phyloP scores from a whole-genome alignment of 2,329 filamentous ascomycete genomes.

The Claviceps pusilla region DNA sequence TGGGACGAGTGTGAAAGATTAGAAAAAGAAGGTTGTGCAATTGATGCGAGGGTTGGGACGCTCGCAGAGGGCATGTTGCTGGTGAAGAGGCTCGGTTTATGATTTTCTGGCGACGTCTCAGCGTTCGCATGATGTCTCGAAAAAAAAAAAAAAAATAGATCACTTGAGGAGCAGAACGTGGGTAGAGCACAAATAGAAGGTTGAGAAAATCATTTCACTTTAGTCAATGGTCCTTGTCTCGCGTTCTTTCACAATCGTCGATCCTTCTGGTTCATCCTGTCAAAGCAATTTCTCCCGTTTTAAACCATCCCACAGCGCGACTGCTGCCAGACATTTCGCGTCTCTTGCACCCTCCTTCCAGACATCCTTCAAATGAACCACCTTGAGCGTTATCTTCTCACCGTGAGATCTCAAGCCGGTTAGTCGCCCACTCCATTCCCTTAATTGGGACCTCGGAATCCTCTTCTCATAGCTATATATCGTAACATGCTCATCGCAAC shows the following conservation, averaged over 20 bases:
- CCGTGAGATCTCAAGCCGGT: slow-evolving; percentile 43
- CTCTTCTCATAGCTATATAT: slow-evolving; percentile 42
- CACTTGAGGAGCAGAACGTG: not conserved
- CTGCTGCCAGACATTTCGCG: slow-evolving; percentile 42
- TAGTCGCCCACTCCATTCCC: slow-evolving; percentile 40
- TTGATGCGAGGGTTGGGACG: slow-evolving; percentile 65
- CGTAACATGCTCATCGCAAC: slow-evolving; percentile 45
- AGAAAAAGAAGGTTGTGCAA: slow-evolving; percentile 57
- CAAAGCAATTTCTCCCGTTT: slow-evolving; percentile 30
- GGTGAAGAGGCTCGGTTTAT: slow-evolving; percentile 41
- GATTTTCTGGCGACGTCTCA: not conserved
- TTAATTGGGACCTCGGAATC: slow-evolving; percentile 33
- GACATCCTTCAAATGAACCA: slow-evolving; percentile 40
- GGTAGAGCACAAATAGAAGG: not conserved
- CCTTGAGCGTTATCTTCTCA: slow-evolving; percentile 46
- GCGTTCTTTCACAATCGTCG: too few species aligned
- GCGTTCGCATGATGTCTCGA: not conserved
- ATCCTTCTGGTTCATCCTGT: not conserved
- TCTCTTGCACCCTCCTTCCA: slow-evolving; percentile 44
- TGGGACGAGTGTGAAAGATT: slow-evolving; percentile 53
- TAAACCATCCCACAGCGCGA: slow-evolving; percentile 44
- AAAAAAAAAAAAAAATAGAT: not conserved
- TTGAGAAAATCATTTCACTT: not conserved
- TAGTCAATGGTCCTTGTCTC: too few species aligned
- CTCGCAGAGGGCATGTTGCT: slow-evolving; percentile 66